phyloP scores from a whole-genome alignment of 2,329 filamentous ascomycete genomes.

The Trichoderma simmonsii region DNA sequence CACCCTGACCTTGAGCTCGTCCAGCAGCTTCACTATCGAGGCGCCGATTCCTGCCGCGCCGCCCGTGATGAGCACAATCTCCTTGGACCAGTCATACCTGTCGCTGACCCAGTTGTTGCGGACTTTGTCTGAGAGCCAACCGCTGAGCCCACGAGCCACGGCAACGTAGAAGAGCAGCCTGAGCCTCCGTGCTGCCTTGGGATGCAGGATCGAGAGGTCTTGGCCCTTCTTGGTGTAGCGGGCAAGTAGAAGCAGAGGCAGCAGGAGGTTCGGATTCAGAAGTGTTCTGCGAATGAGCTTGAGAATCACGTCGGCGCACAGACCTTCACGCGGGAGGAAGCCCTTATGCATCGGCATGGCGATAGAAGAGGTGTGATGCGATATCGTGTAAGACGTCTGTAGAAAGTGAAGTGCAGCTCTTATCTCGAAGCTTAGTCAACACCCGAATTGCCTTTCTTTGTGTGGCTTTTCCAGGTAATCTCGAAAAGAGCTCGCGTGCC shows the following conservation, averaged over 20 bases:
- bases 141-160: conserved; percentile 28
- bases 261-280: conserved; percentile 61
- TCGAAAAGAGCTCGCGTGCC: background rate
- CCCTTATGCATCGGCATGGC: conserved; percentile 46
- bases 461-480: background rate
- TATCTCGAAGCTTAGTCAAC: background rate
- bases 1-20: conserved; percentile 61
- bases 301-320: conserved; percentile 59
- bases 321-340: conserved; percentile 54
- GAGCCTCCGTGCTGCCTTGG: conserved; percentile 49
- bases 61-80: conserved; percentile 72
- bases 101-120: conserved; percentile 37
- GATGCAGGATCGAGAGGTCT: conserved; percentile 51
- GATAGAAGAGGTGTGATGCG: background rate
- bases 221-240: conserved; percentile 62
- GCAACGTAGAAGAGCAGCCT: conserved; percentile 32
- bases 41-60: conserved; percentile 72
- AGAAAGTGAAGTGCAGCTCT: background rate
- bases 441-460: background rate
- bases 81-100: conserved; percentile 62
- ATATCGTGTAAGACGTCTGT: background rate
- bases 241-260: conserved; percentile 61
- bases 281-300: conserved; percentile 57
- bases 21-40: conserved; percentile 62
- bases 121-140: conserved; percentile 33